Evolutionary conservation across 345 rosid genomes (phyloP), one percentile per base, ranked within the genome.

Genomic region (Lumnitzera littorea): DNA sequence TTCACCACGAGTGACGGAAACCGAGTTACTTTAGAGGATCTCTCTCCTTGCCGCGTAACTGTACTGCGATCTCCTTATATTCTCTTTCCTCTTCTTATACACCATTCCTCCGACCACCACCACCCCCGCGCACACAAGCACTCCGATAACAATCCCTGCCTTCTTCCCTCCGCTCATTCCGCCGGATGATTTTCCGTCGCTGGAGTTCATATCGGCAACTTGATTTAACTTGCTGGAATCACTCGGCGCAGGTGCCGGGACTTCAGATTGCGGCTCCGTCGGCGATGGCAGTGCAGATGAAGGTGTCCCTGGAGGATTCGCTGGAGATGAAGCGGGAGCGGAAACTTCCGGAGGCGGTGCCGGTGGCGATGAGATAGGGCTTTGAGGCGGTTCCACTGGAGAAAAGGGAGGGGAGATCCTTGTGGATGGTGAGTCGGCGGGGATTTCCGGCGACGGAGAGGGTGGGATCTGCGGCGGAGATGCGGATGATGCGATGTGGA

Each of bases 131-230:
- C 41, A n/a, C 43, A 62, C 61, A 13, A 51, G 51, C 62, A 20
- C 72, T 31, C 61, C 72, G 46, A 53, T 47, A 17, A 56, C 65
- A 46, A 68, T 55, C 17, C 67, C 72, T 9, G 59, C 66, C 67
- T 68, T 68, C 72, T 61, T 68, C 16, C 66, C 57, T 52, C 57
- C 50, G 61, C 72, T 68, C 67, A 68, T 57, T 24, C 64, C 70
- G 56, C 70, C 64, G 31, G 70, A 59, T 2, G 70, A 47, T 15
- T 23, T 52, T 41, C 29, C 70, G 5, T 14, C 15, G 48, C 13
- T 46, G 31, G 3, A 27, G 36, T 15, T 15, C 23, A 5, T 16
- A 41, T 59, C 60, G 11, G 64, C 8, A 9, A 52, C 25, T 29
- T 52, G 58, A 31, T 53, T 43, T 3, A 53, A n/a, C 58, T 53